Conservation (phyloP, 2,329 filamentous ascomycete genomes). For the Fusarium oxysporum region DNA sequence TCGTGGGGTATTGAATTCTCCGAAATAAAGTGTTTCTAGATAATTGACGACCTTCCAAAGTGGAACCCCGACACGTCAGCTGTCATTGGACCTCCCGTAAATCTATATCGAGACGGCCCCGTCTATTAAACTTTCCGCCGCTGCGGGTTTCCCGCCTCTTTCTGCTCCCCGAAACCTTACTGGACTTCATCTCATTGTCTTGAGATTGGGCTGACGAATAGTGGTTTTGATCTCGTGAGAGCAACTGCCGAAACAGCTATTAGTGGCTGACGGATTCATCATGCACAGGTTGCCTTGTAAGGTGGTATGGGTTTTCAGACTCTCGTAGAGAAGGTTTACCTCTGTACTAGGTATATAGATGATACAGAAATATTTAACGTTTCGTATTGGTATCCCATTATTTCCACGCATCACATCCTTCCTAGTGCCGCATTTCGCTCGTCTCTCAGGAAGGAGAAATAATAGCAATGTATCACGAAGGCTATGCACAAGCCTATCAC, state of each 20-base stretch:
- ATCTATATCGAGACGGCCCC: not conserved
- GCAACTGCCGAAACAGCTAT: not conserved
- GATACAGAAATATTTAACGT: not conserved
- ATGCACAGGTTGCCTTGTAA: not conserved
- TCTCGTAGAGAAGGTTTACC: rapidly evolving
- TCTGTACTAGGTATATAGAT: too few relatives aligned
- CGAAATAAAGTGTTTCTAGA: not conserved
- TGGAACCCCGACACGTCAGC: not conserved
- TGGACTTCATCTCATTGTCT: not conserved
- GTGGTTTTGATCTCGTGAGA: not conserved
- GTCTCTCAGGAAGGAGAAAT: not conserved
- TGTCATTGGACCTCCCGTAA: not conserved
- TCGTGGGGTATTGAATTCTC: not conserved
- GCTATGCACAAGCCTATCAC: rapidly evolving
- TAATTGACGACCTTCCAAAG: not conserved
- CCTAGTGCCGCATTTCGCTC: rapidly evolving
- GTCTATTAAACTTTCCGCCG: not conserved
- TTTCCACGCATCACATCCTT: rapidly evolving
- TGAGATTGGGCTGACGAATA: not conserved
- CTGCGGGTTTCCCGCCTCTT: not conserved
- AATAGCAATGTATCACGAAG: not conserved
- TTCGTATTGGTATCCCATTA: rapidly evolving
- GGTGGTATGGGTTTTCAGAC: too few relatives aligned
- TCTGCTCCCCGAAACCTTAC: not conserved
- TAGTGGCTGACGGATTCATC: not conserved